Percentiles rank a stretch among this genome's conserved stretches.
Evolutionary conservation across 331 rosid genomes (phyloP).

Genomic region (Stylosanthes scabra): DNA sequence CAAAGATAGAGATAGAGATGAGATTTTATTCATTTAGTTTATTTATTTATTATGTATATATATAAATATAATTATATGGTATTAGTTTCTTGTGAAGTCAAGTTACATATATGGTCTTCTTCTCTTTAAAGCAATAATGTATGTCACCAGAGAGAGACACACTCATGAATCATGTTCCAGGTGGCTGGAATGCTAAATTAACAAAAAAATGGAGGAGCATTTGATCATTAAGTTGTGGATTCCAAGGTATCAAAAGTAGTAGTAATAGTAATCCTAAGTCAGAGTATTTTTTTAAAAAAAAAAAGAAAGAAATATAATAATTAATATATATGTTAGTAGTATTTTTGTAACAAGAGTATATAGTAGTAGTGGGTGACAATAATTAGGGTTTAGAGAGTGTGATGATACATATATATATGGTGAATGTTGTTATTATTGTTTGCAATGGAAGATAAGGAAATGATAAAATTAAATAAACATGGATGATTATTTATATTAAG

Average conservation of each 20-base stretch:
- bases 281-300: slow-evolving; percentile 32
- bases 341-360: too few relatives aligned
- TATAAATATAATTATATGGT: slow-evolving; percentile 4
- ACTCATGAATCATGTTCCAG: slow-evolving; percentile 53
- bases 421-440: slow-evolving; percentile 17
- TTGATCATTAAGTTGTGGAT: slow-evolving; percentile 46
- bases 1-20: neutral
- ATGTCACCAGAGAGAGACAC: slow-evolving; percentile 35
- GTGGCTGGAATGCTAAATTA: slow-evolving; percentile 3
- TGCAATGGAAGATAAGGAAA: slow-evolving; percentile 44
- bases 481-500: too few relatives aligned
- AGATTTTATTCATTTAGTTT: slow-evolving; percentile 21
- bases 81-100: slow-evolving; percentile 45
- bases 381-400: slow-evolving; percentile 26
- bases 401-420: slow-evolving; percentile 5
- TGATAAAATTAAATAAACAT: slow-evolving; percentile 4
- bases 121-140: slow-evolving; percentile 56
- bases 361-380: neutral
- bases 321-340: too few relatives aligned
- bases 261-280: slow-evolving; percentile 15
- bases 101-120: slow-evolving; percentile 30
- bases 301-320: too few relatives aligned
- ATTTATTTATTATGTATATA: slow-evolving; percentile 10
- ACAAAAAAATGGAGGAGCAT: slow-evolving; percentile 29
- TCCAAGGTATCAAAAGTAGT: slow-evolving; percentile 46